A percentile compares a stretch with the other conserved stretches of the same genome.
phyloP scores from a whole-genome alignment of 164 flowering plant genomes.

The Platanus orientalis region DNA sequence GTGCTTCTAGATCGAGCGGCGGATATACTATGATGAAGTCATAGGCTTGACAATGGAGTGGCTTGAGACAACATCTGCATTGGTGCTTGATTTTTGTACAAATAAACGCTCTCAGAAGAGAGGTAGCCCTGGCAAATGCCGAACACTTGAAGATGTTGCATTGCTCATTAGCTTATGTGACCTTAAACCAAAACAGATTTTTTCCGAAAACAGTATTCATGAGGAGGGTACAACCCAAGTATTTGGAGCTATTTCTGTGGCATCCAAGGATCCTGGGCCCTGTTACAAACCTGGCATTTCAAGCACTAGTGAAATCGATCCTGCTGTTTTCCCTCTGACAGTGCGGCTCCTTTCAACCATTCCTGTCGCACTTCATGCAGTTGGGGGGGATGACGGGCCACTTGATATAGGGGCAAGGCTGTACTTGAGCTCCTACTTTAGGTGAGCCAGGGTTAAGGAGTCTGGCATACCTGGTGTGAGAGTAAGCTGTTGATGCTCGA shows the following conservation, averaged over 20 bases:
- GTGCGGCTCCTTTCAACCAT: slow-evolving; percentile 57
- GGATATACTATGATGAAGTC: slow-evolving; percentile 88
- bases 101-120: slow-evolving; percentile 33
- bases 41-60: slow-evolving; percentile 73
- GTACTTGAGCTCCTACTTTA: slow-evolving; percentile 62
- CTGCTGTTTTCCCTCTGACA: slow-evolving; percentile 71
- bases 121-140: slow-evolving; percentile 38
- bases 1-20: slow-evolving; percentile 66
- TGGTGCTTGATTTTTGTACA: slow-evolving; percentile 48
- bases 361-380: slow-evolving; percentile 72
- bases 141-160: slow-evolving; percentile 64
- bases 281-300: slow-evolving; percentile 5
- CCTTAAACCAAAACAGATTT: slow-evolving; percentile 10
- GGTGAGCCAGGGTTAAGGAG: slow-evolving; percentile 14
- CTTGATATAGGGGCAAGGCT: slow-evolving; percentile 74
- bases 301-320: slow-evolving; percentile 27
- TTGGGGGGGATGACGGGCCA: slow-evolving; percentile 86
- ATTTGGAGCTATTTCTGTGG: neutral
- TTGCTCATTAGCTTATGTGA: slow-evolving; percentile 46
- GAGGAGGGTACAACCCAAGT: slow-evolving; percentile 8
- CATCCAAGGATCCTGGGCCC: slow-evolving; percentile 4
- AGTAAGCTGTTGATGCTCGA: too few relatives aligned
- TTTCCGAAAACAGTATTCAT: slow-evolving; percentile 1
- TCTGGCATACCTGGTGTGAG: neutral
- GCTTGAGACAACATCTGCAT: slow-evolving; percentile 79